A percentile compares a stretch with the other conserved stretches of the same genome.
These are phyloP conservation scores for Anthracocystis walkeri DNA, from an alignment of 1,284 basidiomycete genomes.

Conservation along the genomic window DNA sequence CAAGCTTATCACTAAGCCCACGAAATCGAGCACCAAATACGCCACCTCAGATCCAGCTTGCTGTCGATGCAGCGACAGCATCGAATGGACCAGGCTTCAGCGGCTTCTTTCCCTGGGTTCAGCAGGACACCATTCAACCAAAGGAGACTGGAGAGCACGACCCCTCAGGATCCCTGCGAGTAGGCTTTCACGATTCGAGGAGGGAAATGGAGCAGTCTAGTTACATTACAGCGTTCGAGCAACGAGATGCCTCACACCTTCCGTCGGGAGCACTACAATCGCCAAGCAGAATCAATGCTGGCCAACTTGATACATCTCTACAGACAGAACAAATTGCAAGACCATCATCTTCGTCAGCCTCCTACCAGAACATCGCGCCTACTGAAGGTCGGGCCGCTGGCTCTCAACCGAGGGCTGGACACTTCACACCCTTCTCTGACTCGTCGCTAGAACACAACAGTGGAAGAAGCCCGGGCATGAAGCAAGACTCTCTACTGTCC, in stretches of 20 bases:
- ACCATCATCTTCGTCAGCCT: not conserved
- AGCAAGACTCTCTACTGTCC: too few species aligned
- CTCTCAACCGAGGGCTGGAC: not conserved
- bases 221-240: conserved; percentile 12
- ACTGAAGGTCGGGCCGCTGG: not conserved
- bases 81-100: conserved; percentile 8
- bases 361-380: not conserved
- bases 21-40: conserved; percentile 14
- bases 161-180: not conserved
- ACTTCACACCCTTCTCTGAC: not conserved
- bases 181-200: too few species aligned
- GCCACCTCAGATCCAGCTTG: conserved; percentile 21
- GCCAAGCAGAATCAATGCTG: not conserved
- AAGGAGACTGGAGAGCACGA: not conserved
- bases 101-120: conserved; percentile 34
- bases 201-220: not conserved
- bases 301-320: not conserved
- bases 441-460: too few species aligned
- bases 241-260: conserved; percentile 6
- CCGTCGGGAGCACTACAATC: not conserved
- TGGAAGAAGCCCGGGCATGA: too few species aligned
- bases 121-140: not conserved
- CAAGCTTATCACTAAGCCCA: conserved; percentile 13
- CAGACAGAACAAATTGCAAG: not conserved
- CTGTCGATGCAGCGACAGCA: conserved; percentile 4